phyloP scores from a whole-genome alignment of 164 flowering plant genomes.

The Piper longum region DNA sequence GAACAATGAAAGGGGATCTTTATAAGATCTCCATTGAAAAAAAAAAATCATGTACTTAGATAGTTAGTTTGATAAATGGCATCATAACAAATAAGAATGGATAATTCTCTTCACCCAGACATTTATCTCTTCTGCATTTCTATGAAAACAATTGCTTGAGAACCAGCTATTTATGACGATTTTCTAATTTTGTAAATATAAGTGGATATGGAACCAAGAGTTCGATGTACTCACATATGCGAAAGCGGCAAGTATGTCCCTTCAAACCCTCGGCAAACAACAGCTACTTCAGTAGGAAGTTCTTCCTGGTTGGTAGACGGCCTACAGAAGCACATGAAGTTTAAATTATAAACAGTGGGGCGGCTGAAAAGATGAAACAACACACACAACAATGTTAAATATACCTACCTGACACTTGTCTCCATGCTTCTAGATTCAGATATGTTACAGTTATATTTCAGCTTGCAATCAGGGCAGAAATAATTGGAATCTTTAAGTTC shows the following conservation, averaged over 20 bases:
- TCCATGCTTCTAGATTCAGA: constrained; percentile 30
- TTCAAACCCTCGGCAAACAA: constrained; percentile 75
- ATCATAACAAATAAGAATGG: too few relatives aligned
- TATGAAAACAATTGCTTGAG: too few relatives aligned
- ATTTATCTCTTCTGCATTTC: too few relatives aligned
- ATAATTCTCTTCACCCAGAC: too few relatives aligned
- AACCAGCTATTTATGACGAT: background rate
- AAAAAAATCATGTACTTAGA: background rate
- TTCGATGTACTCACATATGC: constrained; percentile 50
- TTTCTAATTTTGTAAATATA: background rate
- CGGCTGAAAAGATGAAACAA: background rate
- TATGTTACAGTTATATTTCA: constrained; percentile 66
- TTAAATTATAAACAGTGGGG: background rate
- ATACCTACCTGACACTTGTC: constrained; percentile 41
- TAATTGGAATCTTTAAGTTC: constrained; percentile 56
- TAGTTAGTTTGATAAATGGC: too few relatives aligned
- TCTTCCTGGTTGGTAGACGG: constrained; percentile 23
- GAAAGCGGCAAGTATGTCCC: constrained; percentile 66
- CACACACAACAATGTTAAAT: constrained; percentile 1
- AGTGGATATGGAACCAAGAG: background rate
- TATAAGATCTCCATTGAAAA: background rate
- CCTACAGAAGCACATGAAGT: constrained; percentile 9
- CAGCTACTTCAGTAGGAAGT: constrained; percentile 26
- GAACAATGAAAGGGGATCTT: too few relatives aligned
- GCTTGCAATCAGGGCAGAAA: constrained; percentile 89